phyloP scores from a whole-genome alignment of 179 eudicot genomes.

The Heliamphora pulchella region DNA sequence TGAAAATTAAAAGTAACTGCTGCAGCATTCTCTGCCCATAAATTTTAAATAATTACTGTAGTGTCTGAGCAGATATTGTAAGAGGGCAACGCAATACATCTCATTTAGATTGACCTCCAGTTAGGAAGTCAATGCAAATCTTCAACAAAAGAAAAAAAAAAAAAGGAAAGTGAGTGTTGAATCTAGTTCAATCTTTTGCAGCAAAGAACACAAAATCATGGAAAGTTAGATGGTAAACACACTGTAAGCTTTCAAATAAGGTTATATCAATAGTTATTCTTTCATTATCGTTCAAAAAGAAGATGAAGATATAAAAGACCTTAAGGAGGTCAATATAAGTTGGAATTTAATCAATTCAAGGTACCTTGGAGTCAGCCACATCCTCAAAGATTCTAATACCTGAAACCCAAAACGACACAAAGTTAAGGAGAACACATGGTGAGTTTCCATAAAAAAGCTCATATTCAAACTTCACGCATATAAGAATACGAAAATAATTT shows the following conservation, averaged over 20 bases:
- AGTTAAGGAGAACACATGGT: background rate
- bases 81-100: background rate
- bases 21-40: no score
- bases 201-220: background rate
- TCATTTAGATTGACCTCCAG: background rate
- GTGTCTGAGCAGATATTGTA: no score
- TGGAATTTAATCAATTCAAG: background rate
- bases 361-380: constrained; percentile 62
- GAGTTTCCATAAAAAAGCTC: background rate
- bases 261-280: no score
- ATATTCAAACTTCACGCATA: background rate
- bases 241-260: no score
- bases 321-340: background rate
- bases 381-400: constrained; percentile 95
- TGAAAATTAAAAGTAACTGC: background rate
- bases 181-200: background rate
- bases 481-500: background rate
- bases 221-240: background rate
- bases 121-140: background rate
- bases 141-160: background rate
- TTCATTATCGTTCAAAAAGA: background rate
- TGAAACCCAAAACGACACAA: constrained; percentile 28
- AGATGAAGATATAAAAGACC: background rate
- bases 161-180: background rate
- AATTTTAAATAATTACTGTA: no score